Base-by-base conservation (phyloP, 2,329 filamentous ascomycete genomes). In the Tolypocladium inflatum region DNA sequence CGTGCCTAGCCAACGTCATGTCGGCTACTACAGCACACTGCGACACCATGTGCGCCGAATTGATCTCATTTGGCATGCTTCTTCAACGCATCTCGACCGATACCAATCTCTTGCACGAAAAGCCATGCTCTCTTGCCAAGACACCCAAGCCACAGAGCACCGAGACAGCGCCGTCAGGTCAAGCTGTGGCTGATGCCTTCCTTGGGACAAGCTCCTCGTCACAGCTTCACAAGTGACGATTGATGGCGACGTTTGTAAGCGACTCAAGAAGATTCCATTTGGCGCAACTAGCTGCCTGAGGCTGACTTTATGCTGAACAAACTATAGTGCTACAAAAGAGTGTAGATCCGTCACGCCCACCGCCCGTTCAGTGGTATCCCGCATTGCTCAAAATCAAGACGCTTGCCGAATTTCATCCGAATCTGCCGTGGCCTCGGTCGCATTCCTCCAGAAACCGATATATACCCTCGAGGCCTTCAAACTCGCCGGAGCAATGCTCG, bases 401-500 rank as follows among this genome's bases (percentile, higher is more conserved):
- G 4, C 30, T 13, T 11, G 13, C 13, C 21, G 10, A 52, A 13
- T 54, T 54, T 68, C 62, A 68, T 35, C 68, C 66, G 45, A 74
- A 61, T 54, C 68, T 68, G 23, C 71, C 71, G 58, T 68, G 65
- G 43, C 69, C 70, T 33, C 76, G 75, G 60, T 84, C 80, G 63
- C 81, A 85, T 64, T 83, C 82, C 63, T 82, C 81, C 37, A 85
- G 59, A 61, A 85, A 85, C 19, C 76, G 74, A 65, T 84, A 82
- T 41, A 85, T 78, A 5, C 81, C 82, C 59, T 83, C 80, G 3
- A 84, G 63, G 1, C 81, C 81, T 55, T 84, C 80, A 60, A 77
- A 82, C 3, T 80, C 77, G 52, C 77, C 74, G 1, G 78, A 78
- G 48, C 67, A 70, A 50, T 75, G 74, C 61, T 75, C 76, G 19